Conservation (phyloP, 805 yeast genomes). For the Kodamaea jinghongensis region DNA sequence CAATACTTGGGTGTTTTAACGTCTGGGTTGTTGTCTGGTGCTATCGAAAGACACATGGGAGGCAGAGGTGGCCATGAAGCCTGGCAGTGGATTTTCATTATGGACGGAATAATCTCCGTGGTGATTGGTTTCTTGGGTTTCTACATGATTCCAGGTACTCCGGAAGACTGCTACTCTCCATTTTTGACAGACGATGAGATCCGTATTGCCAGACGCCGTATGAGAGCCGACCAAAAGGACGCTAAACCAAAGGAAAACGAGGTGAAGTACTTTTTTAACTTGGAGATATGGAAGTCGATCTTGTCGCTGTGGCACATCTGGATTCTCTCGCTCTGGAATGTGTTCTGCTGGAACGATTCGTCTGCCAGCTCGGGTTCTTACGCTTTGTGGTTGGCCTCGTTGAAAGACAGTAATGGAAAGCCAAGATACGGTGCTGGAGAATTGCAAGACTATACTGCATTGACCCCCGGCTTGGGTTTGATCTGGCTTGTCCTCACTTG, state of each 20-base stretch:
- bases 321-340: conserved; percentile 51
- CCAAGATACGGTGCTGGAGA: conserved; percentile 26
- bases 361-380: conserved; percentile 45
- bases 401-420: conserved; percentile 7
- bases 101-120: conserved; percentile 60
- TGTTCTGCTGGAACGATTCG: conserved; percentile 62
- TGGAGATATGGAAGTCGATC: conserved; percentile 50
- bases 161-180: conserved; percentile 40
- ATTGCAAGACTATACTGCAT: conserved; percentile 42
- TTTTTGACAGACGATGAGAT: conserved; percentile 37
- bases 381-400: conserved; percentile 51
- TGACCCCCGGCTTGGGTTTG: conserved; percentile 45
- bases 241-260: conserved; percentile 14
- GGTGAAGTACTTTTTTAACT: conserved; percentile 38
- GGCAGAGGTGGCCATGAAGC: conserved; percentile 56
- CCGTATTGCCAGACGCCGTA: conserved; percentile 26
- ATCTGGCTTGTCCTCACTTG: conserved; percentile 38
- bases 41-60: conserved; percentile 44
- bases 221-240: conserved; percentile 16
- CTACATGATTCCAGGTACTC: conserved; percentile 64
- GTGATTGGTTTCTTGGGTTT: conserved; percentile 57
- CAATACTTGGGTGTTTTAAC: conserved; percentile 62
- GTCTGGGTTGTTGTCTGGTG: conserved; percentile 61
- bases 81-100: conserved; percentile 74
- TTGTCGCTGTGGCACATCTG: conserved; percentile 60